Base-by-base conservation (phyloP, 139 green algal species). In the Raphidocelis subcapitata region DNA sequence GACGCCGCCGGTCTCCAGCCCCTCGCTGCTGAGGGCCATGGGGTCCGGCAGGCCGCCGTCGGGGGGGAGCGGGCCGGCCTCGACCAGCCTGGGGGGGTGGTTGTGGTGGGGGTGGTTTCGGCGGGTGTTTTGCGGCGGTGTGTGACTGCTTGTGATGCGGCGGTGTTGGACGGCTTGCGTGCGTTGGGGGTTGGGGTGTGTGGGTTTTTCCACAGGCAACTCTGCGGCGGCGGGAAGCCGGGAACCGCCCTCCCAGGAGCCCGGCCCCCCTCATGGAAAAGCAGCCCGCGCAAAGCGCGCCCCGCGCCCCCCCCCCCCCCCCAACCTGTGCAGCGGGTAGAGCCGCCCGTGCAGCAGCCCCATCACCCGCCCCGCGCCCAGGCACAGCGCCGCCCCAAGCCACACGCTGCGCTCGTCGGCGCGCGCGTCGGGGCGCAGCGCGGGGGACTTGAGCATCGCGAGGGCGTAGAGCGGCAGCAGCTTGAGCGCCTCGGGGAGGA, bases 401-500 rank as follows among this genome's bases (percentile, higher is more conserved):
- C 51, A 69, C 21, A 54, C 0, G 1, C 37, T 36, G 15, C 80
- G 61, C 35, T 51, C 72, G 62, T 84, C 73, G 29, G 33, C 33
- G n/a, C 71, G 37, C 29, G 49, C 68, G 67, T 80, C 83, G 3
- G 37, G 81, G 72, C 89, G 85, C 84, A 98, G 84, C 14, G 75
- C 75, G 33, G 81, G 62, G 14, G 74, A 77, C 82, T 98, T 98
- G 63, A 87, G 80, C 33, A 97, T 74, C 28, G 80, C 81, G 56
- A 96, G 80, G 33, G 76, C 81, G 81, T 92, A 97, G 35, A 97
- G 81, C 18, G 93, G 93, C 77, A 97, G 81, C 73, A 98, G 84
- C 85, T 98, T 97, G 54, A 98, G 82, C 21, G 90, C 86, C 81
- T 98, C 92, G 0, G 93, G 93, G 60, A 98, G 82, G 66, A 98